phyloP scores from a whole-genome alignment of 177 flowering plant species.

The Tripterygium wilfordii region DNA sequence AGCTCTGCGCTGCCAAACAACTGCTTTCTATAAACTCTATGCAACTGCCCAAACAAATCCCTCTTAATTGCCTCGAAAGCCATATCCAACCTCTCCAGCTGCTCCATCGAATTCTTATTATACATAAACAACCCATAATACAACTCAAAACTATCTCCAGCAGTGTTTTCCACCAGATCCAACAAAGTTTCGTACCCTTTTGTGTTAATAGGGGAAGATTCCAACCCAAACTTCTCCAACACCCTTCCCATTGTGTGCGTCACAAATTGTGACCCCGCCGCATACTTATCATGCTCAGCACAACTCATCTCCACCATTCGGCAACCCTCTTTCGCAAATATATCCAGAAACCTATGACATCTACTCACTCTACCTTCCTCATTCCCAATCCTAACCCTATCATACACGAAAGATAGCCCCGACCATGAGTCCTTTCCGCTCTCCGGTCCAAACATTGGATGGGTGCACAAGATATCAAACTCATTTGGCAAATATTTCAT shows the following conservation, averaged over 20 bases:
- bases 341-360: slow-evolving; percentile 19
- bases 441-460: slow-evolving; percentile 44
- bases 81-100: slow-evolving; percentile 58
- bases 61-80: slow-evolving; percentile 65
- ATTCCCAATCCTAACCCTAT: slow-evolving; percentile 32
- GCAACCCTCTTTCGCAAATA: slow-evolving; percentile 37
- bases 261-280: slow-evolving; percentile 83
- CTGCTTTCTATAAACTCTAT: slow-evolving; percentile 48
- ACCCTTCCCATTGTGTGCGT: slow-evolving; percentile 90
- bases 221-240: slow-evolving; percentile 41
- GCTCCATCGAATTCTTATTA: slow-evolving; percentile 73
- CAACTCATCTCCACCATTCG: slow-evolving; percentile 68
- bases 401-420: slow-evolving; percentile 31
- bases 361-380: slow-evolving; percentile 20
- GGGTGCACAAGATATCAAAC: slow-evolving; percentile 32
- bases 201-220: slow-evolving; percentile 77
- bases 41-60: slow-evolving; percentile 49
- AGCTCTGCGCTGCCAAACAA: slow-evolving; percentile 22
- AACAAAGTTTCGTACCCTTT: slow-evolving; percentile 82
- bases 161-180: slow-evolving; percentile 79
- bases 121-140: slow-evolving; percentile 88
- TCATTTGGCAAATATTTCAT: slow-evolving; percentile 18
- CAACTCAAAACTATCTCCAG: slow-evolving; percentile 80
- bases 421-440: slow-evolving; percentile 27
- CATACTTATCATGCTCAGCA: slow-evolving; percentile 70